Evolutionary conservation across 176 grass and related monocot species (phyloP).

Genomic region (Areca catechu): DNA sequence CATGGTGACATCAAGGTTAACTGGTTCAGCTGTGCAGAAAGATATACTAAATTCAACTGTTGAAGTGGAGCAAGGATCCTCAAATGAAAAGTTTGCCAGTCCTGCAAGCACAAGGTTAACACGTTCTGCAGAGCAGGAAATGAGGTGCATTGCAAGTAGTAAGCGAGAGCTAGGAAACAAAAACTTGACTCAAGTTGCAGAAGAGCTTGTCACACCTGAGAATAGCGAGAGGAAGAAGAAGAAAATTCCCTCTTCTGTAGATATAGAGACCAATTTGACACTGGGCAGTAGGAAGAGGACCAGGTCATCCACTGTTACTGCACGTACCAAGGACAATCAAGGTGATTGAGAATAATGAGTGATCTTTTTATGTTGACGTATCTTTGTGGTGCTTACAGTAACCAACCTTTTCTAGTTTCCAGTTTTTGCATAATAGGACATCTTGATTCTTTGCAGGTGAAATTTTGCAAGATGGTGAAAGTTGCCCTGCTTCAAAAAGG

Average conservation of each 20-base stretch:
- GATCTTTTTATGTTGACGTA: too few species aligned
- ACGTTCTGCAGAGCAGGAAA: not conserved
- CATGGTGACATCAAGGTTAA: constrained; percentile 18
- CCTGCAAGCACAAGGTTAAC: not conserved
- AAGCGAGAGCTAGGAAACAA: not conserved
- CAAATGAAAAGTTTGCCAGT: not conserved
- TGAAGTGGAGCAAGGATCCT: not conserved
- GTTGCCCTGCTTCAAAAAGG: constrained; percentile 5
- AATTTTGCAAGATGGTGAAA: constrained; percentile 16
- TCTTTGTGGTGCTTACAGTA: too few species aligned
- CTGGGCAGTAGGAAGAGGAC: not conserved
- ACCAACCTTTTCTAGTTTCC: too few species aligned
- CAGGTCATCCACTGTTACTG: not conserved
- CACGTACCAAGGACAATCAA: not conserved
- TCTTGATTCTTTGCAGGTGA: constrained; percentile 12
- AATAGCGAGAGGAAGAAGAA: constrained; percentile 11
- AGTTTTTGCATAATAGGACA: too few species aligned
- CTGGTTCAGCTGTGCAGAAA: constrained; percentile 23
- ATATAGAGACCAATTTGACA: not conserved
- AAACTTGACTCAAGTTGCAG: not conserved
- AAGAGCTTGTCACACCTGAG: constrained; percentile 5
- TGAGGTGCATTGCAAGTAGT: not conserved
- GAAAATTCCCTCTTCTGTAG: not conserved
- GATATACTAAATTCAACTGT: not conserved
- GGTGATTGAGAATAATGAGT: not conserved